Conservation (phyloP, 176 grass and related monocot species). For the Areca catechu region DNA sequence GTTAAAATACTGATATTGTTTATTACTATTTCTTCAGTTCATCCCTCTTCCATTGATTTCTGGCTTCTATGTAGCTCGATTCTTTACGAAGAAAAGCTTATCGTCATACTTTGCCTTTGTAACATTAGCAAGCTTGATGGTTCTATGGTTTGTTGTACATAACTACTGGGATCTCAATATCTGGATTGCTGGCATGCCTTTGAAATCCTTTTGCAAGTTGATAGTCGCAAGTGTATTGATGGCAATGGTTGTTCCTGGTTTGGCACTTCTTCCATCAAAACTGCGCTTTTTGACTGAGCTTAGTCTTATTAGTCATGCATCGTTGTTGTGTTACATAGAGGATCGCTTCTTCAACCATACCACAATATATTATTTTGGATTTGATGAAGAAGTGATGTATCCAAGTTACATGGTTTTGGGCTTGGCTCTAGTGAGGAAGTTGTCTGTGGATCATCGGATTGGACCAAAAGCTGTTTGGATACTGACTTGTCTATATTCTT, state of each 20-base stretch:
- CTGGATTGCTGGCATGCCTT: slow-evolving; percentile 91
- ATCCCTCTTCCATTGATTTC: slow-evolving; percentile 82
- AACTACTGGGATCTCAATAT: slow-evolving; percentile 99
- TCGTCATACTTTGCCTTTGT: slow-evolving; percentile 98
- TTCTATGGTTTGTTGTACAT: slow-evolving; percentile 96
- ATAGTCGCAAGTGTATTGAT: slow-evolving; percentile 69
- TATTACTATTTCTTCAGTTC: slow-evolving; percentile 43
- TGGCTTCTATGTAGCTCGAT: slow-evolving; percentile 74
- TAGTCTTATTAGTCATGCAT: slow-evolving; percentile 79
- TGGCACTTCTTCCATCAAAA: slow-evolving; percentile 77
- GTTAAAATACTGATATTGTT: neutral
- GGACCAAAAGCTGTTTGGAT: slow-evolving; percentile 88
- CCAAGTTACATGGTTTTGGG: slow-evolving; percentile 95
- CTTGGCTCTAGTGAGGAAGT: slow-evolving; percentile 69
- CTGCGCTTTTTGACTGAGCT: slow-evolving; percentile 69
- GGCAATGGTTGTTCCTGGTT: slow-evolving; percentile 85
- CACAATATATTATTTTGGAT: slow-evolving; percentile 91
- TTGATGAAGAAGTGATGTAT: slow-evolving; percentile 87
- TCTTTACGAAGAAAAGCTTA: slow-evolving; percentile 96
- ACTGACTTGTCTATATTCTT: slow-evolving; percentile 84
- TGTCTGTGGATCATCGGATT: slow-evolving; percentile 63
- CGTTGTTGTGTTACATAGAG: slow-evolving; percentile 90
- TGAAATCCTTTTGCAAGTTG: slow-evolving; percentile 91
- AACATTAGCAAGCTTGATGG: slow-evolving; percentile 75
- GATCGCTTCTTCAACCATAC: slow-evolving; percentile 89